A percentile compares a stretch with the other conserved stretches of the same genome.
These are phyloP conservation scores for Daldinia childiae DNA, from an alignment of 495 filamentous ascomycete genomes.

Conservation along the genomic window DNA sequence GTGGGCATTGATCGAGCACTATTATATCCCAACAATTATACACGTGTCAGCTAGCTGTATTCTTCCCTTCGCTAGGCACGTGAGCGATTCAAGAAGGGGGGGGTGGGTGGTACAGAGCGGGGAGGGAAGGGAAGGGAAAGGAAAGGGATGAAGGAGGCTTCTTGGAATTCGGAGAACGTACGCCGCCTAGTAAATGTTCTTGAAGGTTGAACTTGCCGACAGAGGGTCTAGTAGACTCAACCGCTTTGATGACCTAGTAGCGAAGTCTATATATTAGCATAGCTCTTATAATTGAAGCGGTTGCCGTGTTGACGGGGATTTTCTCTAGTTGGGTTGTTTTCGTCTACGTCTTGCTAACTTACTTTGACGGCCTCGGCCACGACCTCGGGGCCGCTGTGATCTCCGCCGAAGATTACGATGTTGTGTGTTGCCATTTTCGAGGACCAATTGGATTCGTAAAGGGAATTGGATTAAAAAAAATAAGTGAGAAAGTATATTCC, in stretches of 20 bases:
- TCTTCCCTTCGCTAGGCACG: background rate
- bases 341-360: conserved; percentile 27
- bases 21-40: background rate
- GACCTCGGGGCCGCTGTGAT: conserved; percentile 95
- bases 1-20: conserved; percentile 90
- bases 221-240: conserved; percentile 73
- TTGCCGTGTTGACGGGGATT: background rate
- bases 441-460: conserved; percentile 4
- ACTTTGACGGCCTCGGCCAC: conserved; percentile 86
- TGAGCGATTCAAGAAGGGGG: background rate
- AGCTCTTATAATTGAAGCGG: background rate
- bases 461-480: background rate
- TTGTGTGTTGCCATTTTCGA: conserved; percentile 61
- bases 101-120: background rate
- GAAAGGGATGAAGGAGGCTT: background rate
- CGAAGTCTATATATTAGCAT: conserved; percentile 17
- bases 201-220: conserved; percentile 86
- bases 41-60: background rate
- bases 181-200: conserved; percentile 91
- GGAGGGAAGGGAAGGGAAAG: too few relatives aligned
- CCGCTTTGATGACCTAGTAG: conserved; percentile 73
- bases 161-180: conserved; percentile 60
- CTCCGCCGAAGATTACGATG: conserved; percentile 80
- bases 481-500: background rate
- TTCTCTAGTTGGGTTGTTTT: background rate